Evolutionary conservation across 345 rosid species (phyloP).

Genomic region (Salix caprea): DNA sequence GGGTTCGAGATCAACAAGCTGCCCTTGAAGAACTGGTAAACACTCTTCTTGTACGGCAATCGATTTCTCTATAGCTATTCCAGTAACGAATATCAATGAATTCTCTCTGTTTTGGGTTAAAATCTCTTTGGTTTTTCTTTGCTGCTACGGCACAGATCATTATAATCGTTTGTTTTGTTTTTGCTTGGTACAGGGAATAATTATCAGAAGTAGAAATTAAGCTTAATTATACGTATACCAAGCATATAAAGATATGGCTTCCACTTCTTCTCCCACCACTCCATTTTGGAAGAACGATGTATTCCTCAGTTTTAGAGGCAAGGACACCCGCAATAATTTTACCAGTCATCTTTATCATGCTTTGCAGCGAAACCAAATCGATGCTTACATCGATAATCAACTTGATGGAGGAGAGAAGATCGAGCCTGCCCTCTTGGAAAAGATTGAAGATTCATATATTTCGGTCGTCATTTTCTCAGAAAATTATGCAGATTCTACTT

Average conservation of each 20-base stretch:
- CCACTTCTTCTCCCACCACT: background rate
- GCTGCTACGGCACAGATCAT: too few relatives aligned
- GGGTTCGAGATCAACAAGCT: too few relatives aligned
- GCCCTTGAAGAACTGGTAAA: too few relatives aligned
- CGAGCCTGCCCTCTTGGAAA: background rate
- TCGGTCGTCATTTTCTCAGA: background rate
- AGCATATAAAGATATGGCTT: background rate
- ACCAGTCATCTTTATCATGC: background rate
- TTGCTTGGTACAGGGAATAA: too few relatives aligned
- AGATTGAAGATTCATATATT: background rate
- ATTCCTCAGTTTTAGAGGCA: constrained; percentile 2
- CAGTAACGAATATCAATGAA: too few relatives aligned
- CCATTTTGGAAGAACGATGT: background rate
- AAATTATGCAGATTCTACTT: background rate
- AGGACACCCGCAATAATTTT: background rate
- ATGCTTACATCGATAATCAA: background rate
- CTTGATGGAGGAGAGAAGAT: constrained; percentile 9
- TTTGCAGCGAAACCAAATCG: background rate
- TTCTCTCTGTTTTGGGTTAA: too few relatives aligned
- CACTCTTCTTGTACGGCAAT: too few relatives aligned
- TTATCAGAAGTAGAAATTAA: too few relatives aligned
- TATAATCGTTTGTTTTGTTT: too few relatives aligned
- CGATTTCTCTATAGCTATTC: too few relatives aligned
- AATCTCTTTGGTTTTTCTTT: too few relatives aligned
- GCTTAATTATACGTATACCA: too few relatives aligned